A percentile compares a stretch with the other conserved stretches of the same genome.
phyloP scores from a whole-genome alignment of 768 basidiomycete genomes.

The Gloeostereum incarnatum region DNA sequence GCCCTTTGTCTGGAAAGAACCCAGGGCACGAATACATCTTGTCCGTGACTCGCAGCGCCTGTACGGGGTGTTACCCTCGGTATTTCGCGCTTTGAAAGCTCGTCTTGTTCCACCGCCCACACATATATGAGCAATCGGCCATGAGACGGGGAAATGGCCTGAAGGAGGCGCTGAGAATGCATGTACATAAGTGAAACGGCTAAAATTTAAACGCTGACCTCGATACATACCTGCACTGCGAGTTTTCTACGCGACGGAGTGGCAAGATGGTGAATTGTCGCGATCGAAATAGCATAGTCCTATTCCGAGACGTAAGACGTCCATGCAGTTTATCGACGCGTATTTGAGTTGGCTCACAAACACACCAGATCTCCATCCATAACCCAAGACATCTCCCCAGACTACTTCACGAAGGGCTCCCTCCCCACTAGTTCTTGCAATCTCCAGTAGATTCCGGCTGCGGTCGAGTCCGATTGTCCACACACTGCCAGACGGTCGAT shows the following conservation, averaged over 20 bases:
- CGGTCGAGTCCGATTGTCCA: slow-evolving; percentile 83
- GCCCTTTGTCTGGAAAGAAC: slow-evolving; percentile 32
- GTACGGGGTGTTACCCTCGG: slow-evolving; percentile 17
- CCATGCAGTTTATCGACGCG: neutral
- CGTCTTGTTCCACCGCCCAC: slow-evolving; percentile 94
- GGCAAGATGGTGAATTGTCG: slow-evolving; percentile 93
- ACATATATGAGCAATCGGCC: slow-evolving; percentile 89
- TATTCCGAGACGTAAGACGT: slow-evolving; percentile 17
- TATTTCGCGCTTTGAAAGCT: slow-evolving; percentile 68
- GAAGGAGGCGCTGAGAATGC: slow-evolving; percentile 43
- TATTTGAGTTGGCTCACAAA: slow-evolving; percentile 46
- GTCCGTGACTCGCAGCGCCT: slow-evolving; percentile 23
- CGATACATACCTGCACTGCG: slow-evolving; percentile 62
- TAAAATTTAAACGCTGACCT: neutral
- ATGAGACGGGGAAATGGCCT: slow-evolving; percentile 53
- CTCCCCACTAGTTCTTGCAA: slow-evolving; percentile 59
- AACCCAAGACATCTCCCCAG: slow-evolving; percentile 66
- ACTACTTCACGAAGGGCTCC: slow-evolving; percentile 65
- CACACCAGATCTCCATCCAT: slow-evolving; percentile 63
- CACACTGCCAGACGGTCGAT: slow-evolving; percentile 46
- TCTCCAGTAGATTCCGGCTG: slow-evolving; percentile 67
- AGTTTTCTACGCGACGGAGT: slow-evolving; percentile 62
- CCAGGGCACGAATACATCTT: slow-evolving; percentile 92
- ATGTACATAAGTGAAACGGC: neutral
- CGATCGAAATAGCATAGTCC: slow-evolving; percentile 97